Evolutionary conservation across 768 basidiomycete genomes (phyloP).

Genomic region (Auriscalpium microsporum): DNA sequence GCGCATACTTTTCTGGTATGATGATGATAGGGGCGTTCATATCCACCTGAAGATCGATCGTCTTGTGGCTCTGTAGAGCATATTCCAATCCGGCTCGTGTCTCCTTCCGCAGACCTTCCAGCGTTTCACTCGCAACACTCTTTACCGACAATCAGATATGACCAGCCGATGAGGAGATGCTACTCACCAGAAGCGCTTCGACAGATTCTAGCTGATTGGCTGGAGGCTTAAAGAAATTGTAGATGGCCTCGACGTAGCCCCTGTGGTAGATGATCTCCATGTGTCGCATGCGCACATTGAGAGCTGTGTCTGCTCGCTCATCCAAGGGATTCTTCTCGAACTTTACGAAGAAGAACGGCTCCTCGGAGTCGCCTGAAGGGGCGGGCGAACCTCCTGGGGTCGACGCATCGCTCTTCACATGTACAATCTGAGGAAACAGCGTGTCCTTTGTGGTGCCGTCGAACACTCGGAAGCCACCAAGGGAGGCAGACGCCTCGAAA

Average conservation of each 20-base stretch:
- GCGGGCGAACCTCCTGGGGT: neutral
- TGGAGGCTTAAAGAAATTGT: conserved; percentile 88
- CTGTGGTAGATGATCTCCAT: conserved; percentile 96
- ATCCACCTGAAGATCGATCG: conserved; percentile 92
- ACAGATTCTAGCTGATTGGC: conserved; percentile 93
- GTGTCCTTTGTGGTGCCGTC: conserved; percentile 83
- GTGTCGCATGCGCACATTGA: conserved; percentile 85
- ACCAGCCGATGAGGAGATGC: neutral
- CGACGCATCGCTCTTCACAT: conserved; percentile 37
- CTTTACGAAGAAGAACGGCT: conserved; percentile 82
- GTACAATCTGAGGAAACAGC: conserved; percentile 85
- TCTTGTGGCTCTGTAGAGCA: conserved; percentile 90
- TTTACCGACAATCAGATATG: conserved; percentile 21
- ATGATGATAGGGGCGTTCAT: conserved; percentile 97
- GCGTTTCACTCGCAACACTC: conserved; percentile 87
- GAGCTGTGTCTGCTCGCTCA: conserved; percentile 81
- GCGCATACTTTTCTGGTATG: conserved; percentile 78
- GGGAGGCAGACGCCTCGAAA: conserved; percentile 75
- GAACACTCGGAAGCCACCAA: conserved; percentile 80
- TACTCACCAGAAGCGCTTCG: conserved; percentile 75
- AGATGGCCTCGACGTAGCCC: conserved; percentile 88
- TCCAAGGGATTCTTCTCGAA: conserved; percentile 91
- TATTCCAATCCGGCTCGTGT: conserved; percentile 91
- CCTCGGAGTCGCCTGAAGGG: conserved; percentile 20
- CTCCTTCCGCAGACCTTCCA: conserved; percentile 90